These are phyloP conservation scores for Penicillium paradoxum DNA, from an alignment of 495 filamentous ascomycete species.

Conservation along the genomic window DNA sequence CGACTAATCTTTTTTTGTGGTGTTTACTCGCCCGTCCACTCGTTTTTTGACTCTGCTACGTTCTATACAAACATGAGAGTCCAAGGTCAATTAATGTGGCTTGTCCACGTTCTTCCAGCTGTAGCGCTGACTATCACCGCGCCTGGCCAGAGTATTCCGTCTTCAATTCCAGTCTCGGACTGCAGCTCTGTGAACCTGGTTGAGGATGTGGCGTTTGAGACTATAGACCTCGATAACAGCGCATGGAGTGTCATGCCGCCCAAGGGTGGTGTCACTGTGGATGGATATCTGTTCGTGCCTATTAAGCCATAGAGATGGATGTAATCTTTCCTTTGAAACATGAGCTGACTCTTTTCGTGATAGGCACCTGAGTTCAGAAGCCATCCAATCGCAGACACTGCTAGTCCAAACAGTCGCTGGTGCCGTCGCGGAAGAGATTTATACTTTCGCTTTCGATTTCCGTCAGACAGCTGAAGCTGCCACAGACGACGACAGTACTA, in stretches of 20 bases:
- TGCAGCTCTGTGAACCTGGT: neutral
- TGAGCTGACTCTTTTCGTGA: neutral
- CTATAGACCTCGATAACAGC: neutral
- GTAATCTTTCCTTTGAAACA: neutral
- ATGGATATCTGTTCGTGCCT: neutral
- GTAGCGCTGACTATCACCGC: conserved; percentile 1
- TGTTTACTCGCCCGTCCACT: conserved; percentile 4
- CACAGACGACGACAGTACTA: neutral
- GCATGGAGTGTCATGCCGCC: neutral
- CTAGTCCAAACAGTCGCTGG: neutral
- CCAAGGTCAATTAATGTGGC: conserved; percentile 1
- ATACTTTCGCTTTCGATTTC: neutral
- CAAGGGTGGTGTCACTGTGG: neutral
- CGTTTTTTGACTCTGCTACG: neutral
- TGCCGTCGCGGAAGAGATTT: neutral
- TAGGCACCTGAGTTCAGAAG: neutral
- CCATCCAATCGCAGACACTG: neutral
- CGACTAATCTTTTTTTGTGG: neutral
- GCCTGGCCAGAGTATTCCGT: neutral
- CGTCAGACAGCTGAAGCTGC: neutral
- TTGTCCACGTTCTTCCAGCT: conserved; percentile 1
- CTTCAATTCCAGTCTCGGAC: neutral
- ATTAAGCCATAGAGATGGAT: neutral
- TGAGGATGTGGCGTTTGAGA: neutral
- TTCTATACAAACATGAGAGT: neutral